phyloP scores from a whole-genome alignment of 2,329 filamentous ascomycete species.

The Alternaria arborescens region DNA sequence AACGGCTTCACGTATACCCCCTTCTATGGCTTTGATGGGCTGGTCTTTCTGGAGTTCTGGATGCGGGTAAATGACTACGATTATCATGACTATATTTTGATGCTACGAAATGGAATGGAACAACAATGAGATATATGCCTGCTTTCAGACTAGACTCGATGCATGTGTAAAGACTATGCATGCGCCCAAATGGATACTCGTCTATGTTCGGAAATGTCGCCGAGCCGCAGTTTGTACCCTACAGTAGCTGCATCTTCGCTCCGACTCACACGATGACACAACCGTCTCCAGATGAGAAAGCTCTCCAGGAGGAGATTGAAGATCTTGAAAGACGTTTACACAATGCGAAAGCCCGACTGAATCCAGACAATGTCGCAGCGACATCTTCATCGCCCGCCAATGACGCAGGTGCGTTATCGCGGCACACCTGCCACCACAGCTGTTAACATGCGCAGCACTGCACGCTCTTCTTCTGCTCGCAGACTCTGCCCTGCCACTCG shows the following conservation, averaged over 20 bases:
- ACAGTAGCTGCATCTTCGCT: constrained; percentile 19
- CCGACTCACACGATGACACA: constrained; percentile 37
- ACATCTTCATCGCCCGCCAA: constrained; percentile 21
- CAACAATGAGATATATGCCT: neutral
- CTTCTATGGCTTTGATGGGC: constrained; percentile 1
- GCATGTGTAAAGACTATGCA: constrained; percentile 7
- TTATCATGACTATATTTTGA: constrained; percentile 21
- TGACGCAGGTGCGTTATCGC: constrained; percentile 28
- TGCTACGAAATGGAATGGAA: constrained; percentile 5
- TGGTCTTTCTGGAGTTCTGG: constrained; percentile 8
- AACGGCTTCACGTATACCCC: constrained; percentile 7
- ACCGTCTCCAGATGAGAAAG: constrained; percentile 31
- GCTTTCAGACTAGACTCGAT: neutral
- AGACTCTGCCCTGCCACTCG: constrained; percentile 82
- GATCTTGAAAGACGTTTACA: constrained; percentile 63
- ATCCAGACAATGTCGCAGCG: constrained; percentile 32
- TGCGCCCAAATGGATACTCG: constrained; percentile 6
- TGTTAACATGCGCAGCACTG: constrained; percentile 31
- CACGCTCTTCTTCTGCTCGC: constrained; percentile 81
- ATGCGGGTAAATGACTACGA: constrained; percentile 17
- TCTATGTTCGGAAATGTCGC: constrained; percentile 27
- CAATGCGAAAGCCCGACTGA: constrained; percentile 59
- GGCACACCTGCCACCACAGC: neutral
- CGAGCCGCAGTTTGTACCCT: constrained; percentile 26
- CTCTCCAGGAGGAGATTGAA: constrained; percentile 63